Percentiles rank a stretch among this genome's conserved stretches.
These are phyloP conservation scores for Dioszegia hungarica DNA, from an alignment of 768 basidiomycete genomes.

Conservation along the genomic window DNA sequence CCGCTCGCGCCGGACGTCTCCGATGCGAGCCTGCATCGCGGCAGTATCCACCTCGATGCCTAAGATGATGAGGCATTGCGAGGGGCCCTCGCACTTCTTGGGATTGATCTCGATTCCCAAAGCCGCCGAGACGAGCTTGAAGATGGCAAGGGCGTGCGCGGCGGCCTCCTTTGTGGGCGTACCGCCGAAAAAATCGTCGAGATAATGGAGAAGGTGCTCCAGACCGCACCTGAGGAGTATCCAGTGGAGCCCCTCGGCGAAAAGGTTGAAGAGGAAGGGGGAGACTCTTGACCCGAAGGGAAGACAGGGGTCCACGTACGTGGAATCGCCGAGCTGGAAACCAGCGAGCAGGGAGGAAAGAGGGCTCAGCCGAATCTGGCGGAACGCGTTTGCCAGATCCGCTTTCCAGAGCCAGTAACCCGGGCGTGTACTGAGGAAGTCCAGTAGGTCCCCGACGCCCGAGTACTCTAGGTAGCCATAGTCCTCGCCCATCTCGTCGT, in stretches of 20 bases:
- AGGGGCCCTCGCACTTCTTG: not conserved
- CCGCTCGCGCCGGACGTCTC: not conserved
- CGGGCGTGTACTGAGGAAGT: no score
- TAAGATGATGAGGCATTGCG: conserved; percentile 1
- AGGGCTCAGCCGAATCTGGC: conserved; percentile 1
- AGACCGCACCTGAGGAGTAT: not conserved
- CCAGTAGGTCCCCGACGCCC: no score
- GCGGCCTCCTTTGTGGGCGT: not conserved
- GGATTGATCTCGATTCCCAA: not conserved
- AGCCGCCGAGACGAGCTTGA: not conserved
- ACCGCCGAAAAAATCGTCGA: conserved; percentile 6
- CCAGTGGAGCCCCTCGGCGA: conserved; percentile 1
- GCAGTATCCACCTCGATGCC: conserved; percentile 4
- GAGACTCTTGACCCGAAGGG: not conserved
- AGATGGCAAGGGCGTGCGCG: not conserved
- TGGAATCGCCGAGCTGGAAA: not conserved
- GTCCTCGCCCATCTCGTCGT: no score
- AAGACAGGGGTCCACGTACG: conserved; percentile 1
- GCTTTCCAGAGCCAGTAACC: no score
- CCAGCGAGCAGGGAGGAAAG: no score
- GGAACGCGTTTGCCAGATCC: conserved; percentile 9
- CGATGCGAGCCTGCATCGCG: not conserved
- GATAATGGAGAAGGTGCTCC: not conserved
- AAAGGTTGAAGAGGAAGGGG: conserved; percentile 8
- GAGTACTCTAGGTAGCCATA: no score